Evolutionary conservation across 148 eudicot genomes (phyloP).

Genomic region (Rheum nobile): DNA sequence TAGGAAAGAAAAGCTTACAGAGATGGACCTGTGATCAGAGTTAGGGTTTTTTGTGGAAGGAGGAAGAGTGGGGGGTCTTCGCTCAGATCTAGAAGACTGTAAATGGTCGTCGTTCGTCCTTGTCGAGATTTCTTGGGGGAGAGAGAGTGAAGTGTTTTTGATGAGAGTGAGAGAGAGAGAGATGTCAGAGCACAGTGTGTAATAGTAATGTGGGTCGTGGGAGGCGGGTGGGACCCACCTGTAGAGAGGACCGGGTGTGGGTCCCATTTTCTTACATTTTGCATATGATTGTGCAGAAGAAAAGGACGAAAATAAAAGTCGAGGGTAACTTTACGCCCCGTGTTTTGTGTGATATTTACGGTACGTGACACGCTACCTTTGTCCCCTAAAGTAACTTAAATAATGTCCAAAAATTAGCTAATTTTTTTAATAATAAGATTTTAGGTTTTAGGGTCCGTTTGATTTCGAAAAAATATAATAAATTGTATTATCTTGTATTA

Average conservation of each 20-base stretch:
- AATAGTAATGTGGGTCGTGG: neutral
- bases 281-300: neutral
- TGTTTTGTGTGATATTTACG: slow-evolving; percentile 11
- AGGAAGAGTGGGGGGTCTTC: neutral
- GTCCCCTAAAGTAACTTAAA: neutral
- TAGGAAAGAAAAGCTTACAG: neutral
- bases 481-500: no score
- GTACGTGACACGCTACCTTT: slow-evolving; percentile 8
- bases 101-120: neutral
- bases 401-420: no score
- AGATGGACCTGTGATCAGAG: neutral
- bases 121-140: slow-evolving; percentile 1
- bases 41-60: neutral
- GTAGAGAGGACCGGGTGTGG: neutral
- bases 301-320: neutral
- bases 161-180: neutral
- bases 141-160: neutral
- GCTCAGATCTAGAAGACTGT: slow-evolving; percentile 5
- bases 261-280: neutral
- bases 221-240: slow-evolving; percentile 6
- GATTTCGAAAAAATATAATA: no score
- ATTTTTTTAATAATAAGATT: no score
- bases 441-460: no score
- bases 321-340: slow-evolving; percentile 3
- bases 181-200: slow-evolving; percentile 2